phyloP scores from a whole-genome alignment of 345 rosid genomes.

The Ceriops zippeliana region DNA sequence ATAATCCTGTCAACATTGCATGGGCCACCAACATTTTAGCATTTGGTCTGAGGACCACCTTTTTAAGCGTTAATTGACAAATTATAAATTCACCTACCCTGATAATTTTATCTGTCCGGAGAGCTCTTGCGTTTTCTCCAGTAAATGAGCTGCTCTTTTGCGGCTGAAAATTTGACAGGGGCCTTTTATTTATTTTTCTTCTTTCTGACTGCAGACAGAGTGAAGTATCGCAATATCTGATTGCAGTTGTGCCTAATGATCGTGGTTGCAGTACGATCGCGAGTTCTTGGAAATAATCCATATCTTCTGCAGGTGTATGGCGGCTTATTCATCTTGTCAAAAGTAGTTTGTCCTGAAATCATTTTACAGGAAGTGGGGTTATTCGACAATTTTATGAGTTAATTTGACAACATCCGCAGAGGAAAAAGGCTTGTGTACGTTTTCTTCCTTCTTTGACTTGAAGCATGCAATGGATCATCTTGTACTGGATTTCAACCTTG shows the following conservation, averaged over 20 bases:
- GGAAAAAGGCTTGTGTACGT: neutral
- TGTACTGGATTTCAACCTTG: neutral
- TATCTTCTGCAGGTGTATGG: slow-evolving; percentile 11
- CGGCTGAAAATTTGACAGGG: neutral
- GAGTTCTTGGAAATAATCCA: slow-evolving; percentile 1
- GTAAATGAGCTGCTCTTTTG: neutral
- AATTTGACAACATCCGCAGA: neutral
- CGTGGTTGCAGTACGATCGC: neutral
- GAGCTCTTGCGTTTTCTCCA: neutral
- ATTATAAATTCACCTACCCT: neutral
- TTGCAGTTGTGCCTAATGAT: slow-evolving; percentile 8
- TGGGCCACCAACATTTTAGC: neutral
- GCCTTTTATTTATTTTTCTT: too few species aligned
- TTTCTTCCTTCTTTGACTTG: neutral
- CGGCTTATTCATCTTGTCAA: neutral
- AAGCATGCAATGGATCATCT: neutral
- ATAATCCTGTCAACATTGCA: too few species aligned
- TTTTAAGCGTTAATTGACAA: neutral
- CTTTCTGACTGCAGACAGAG: slow-evolving; percentile 31
- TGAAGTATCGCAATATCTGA: slow-evolving; percentile 14
- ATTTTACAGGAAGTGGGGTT: neutral
- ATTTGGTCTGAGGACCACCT: neutral
- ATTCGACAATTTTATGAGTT: neutral
- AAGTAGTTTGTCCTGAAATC: neutral
- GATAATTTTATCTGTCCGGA: neutral